These are phyloP conservation scores for Leishmania major DNA, from an alignment of 208 protist species.

Conservation along the genomic window DNA sequence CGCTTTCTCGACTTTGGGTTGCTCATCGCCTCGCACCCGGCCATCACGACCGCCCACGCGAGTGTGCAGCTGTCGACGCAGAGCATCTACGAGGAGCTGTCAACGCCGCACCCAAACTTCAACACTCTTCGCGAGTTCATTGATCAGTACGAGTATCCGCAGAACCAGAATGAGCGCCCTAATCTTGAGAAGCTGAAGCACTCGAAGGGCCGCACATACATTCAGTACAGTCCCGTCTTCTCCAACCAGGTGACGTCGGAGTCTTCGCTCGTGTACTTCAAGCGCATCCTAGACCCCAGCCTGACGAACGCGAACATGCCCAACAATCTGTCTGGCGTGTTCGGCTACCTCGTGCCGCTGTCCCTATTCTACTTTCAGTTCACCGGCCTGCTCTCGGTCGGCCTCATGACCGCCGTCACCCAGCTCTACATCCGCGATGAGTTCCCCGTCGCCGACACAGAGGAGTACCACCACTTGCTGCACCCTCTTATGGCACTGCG, in stretches of 20 bases:
- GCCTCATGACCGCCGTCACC: constrained; percentile 83
- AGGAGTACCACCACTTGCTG: constrained; percentile 69
- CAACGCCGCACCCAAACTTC: constrained; percentile 42
- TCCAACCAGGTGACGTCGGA: constrained; percentile 42
- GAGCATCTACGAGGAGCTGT: constrained; percentile 76
- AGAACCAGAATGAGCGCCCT: constrained; percentile 26
- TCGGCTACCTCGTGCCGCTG: constrained; percentile 76
- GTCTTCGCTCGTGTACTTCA: constrained; percentile 76
- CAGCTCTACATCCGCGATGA: constrained; percentile 88
- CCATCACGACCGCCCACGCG: constrained; percentile 67
- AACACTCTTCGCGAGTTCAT: constrained; percentile 71
- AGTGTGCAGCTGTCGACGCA: constrained; percentile 46
- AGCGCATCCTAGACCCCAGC: constrained; percentile 61
- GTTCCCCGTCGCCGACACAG: constrained; percentile 72
- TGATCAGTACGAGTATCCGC: constrained; percentile 31
- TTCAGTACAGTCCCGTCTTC: constrained; percentile 84
- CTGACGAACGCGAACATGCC: constrained; percentile 63
- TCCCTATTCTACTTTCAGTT: constrained; percentile 89
- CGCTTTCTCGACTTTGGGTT: constrained; percentile 82
- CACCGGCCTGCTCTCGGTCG: constrained; percentile 73
- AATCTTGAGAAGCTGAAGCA: constrained; percentile 66
- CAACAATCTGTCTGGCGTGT: constrained; percentile 72
- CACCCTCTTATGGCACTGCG: constrained; percentile 69
- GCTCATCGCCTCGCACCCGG: constrained; percentile 70
- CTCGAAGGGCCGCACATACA: constrained; percentile 76